These are phyloP conservation scores for Phlyctochytrium arcticum DNA, from an alignment of 192 early-diverging fungal genomes.

Conservation along the genomic window DNA sequence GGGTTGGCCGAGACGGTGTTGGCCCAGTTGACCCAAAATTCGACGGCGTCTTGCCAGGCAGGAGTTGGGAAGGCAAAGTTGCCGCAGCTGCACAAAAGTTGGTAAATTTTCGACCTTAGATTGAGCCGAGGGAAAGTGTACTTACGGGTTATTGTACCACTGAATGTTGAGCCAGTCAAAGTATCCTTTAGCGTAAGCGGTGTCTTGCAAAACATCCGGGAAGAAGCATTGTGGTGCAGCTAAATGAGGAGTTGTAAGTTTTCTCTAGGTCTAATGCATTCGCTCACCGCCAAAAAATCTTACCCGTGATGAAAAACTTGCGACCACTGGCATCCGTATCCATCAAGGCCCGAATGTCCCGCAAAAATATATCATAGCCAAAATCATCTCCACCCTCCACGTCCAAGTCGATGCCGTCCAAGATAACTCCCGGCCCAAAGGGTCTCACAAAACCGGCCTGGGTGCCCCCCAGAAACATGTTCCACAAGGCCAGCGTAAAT, in stretches of 20 bases:
- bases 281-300: not conserved
- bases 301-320: conserved; percentile 14
- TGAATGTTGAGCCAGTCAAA: conserved; percentile 26
- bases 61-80: conserved; percentile 6
- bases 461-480: conserved; percentile 32
- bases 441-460: conserved; percentile 11
- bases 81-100: not conserved
- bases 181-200: conserved; percentile 19
- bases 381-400: conserved; percentile 24
- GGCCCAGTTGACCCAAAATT: conserved; percentile 20
- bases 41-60: conserved; percentile 10
- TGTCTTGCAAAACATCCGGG: conserved; percentile 15
- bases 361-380: conserved; percentile 15
- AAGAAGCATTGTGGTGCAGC: conserved; percentile 21
- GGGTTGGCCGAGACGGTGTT: conserved; percentile 23
- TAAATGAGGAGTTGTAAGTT: not conserved
- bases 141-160: conserved; percentile 22
- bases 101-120: not conserved
- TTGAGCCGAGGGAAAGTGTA: not conserved
- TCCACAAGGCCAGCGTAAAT: conserved; percentile 24
- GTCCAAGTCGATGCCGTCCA: conserved; percentile 32
- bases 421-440: conserved; percentile 22
- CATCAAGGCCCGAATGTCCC: not conserved
- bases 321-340: not conserved
- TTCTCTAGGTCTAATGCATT: not conserved